Conservation (phyloP, 768 basidiomycete genomes). For the Cyclocybe cylindracea region DNA sequence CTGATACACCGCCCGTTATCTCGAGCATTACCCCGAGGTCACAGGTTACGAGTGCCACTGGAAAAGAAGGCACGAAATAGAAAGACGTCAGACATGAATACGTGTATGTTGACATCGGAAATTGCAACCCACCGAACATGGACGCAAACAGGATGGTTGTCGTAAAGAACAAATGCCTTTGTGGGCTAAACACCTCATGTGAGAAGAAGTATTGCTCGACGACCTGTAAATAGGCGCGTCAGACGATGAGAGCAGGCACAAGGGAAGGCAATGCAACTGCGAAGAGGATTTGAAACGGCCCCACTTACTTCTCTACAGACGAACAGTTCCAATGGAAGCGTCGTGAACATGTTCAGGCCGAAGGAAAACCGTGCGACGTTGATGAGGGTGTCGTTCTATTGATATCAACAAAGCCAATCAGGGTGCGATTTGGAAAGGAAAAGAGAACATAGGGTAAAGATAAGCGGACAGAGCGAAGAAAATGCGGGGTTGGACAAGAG, state of each 20-base stretch:
- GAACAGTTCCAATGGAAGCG: conserved; percentile 92
- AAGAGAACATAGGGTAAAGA: background rate
- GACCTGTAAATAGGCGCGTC: conserved; percentile 51
- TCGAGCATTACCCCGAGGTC: conserved; percentile 99
- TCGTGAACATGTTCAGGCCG: conserved; percentile 97
- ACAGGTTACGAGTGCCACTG: conserved; percentile 91
- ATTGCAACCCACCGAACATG: conserved; percentile 65
- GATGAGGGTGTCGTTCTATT: conserved; percentile 80
- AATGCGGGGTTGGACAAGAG: background rate
- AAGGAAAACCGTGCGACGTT: conserved; percentile 95
- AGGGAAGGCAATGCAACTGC: no score
- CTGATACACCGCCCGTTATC: conserved; percentile 95
- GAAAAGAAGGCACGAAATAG: conserved; percentile 5
- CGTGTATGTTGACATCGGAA: background rate
- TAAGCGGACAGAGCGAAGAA: no score
- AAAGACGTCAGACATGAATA: background rate
- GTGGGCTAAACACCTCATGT: conserved; percentile 76
- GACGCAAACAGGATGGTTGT: conserved; percentile 78
- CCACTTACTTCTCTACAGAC: conserved; percentile 87
- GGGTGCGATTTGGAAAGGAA: conserved; percentile 3
- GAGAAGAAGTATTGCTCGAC: conserved; percentile 97
- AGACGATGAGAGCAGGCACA: background rate
- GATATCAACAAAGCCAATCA: background rate
- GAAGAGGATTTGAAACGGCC: background rate
- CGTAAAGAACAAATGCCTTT: conserved; percentile 90